Evolutionary conservation across 257 asterid genomes (phyloP), one percentile per base, ranked within the genome.

Genomic region (Linaria vulgaris): DNA sequence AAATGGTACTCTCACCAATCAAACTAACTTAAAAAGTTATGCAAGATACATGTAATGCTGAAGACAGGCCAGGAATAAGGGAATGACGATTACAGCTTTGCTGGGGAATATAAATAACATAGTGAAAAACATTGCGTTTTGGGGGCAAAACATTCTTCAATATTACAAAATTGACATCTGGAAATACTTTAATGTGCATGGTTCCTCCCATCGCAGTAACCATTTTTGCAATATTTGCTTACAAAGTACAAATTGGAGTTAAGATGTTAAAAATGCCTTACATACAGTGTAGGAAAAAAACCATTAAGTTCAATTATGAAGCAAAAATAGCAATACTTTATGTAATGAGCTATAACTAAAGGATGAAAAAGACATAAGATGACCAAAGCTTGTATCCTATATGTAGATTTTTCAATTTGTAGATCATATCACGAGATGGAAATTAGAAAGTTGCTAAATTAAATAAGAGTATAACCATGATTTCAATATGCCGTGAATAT

Each of bases 151-250:
- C 99, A 77, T 83, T 85, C 84, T 90, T 87, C 73, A 73, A 96
- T 67, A 94, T 78, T 22, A 94, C 96, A 79, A 94, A 90, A 79
- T 66, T 85, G 76, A 89, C 94, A 76, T 90, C 97, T 57, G 83
- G 59, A 63, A 96, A 85, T 73, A 84, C 75, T 82, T 80, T 90
- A 53, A 74, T 65, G 19, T 61, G 88, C 72, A 94, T 59, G 31
- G 80, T 72, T 71, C 97, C 99, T 69, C 96, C 96, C 99, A 94
- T 94, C 41, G 97, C 94, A 56, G 80, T 55, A 31, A 90, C 88
- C 85, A 82, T 77, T 81, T 83, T 85, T 41, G 53, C 80, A 53
- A 94, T 85, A 71, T 82, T 78, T 56, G 72, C 91, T 97, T 94
- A 74, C 72, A 76, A 21, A 17, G 16, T 30, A n/a, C 3, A 31